Percentiles rank a stretch among this genome's conserved stretches.
Evolutionary conservation across 2,329 filamentous ascomycete genomes (phyloP).

Genomic region (Rhexocercosporidium sp.): DNA sequence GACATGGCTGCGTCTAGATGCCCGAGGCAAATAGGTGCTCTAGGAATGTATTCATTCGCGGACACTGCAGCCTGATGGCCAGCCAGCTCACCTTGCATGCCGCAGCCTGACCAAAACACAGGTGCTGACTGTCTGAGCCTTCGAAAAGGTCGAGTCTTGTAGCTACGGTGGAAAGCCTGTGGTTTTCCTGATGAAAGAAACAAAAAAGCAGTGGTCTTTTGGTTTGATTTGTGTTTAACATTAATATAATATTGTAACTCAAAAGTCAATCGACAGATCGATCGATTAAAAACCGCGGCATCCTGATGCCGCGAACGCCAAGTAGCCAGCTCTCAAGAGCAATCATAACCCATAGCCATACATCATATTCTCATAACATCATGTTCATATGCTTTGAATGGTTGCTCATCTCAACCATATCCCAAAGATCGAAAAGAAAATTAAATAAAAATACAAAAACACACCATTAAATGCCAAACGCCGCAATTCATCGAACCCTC

Average conservation of each 20-base stretch:
- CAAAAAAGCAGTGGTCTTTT: not conserved
- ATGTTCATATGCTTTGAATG: not conserved
- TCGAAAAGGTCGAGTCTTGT: not conserved
- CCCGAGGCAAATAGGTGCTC: too few species aligned
- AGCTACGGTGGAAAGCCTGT: not conserved
- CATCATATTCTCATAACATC: slow-evolving; percentile 19
- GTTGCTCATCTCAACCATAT: not conserved
- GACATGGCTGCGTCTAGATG: too few species aligned
- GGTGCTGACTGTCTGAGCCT: not conserved
- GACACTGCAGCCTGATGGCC: too few species aligned
- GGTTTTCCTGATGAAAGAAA: not conserved
- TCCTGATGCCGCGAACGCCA: not conserved
- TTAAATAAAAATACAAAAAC: not conserved
- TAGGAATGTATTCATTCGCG: too few species aligned
- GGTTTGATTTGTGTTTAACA: not conserved
- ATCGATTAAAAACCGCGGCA: not conserved
- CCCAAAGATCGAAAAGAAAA: not conserved
- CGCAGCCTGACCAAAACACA: too few species aligned
- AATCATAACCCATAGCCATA: slow-evolving; percentile 3
- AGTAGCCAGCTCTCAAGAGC: not conserved
- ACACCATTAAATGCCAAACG: not conserved
- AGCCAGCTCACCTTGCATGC: too few species aligned
- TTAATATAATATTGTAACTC: not conserved
- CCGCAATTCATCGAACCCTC: not conserved
- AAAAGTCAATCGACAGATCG: not conserved